Base-by-base conservation (phyloP, 306 rosid species). In the Delonix regia region DNA sequence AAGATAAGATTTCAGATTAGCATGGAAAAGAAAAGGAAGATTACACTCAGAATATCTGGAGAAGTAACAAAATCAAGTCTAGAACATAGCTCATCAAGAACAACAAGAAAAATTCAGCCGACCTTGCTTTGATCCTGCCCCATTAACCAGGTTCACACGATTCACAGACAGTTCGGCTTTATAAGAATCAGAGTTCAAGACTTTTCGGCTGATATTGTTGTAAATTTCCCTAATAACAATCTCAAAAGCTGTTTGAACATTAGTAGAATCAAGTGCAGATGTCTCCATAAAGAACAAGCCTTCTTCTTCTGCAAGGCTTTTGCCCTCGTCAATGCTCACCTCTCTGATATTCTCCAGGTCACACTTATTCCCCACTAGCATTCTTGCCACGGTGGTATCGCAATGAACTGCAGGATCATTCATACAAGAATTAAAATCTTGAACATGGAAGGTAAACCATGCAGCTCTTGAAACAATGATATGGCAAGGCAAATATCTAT, bases 271-370 rank as follows among this genome's bases (percentile, higher is more conserved):
- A 2, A 94, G 97, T 44, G 98, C 98, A 56, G 98, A 94, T 57
- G 98, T 94, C 83, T 94, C 98, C 93, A 92, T 92, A 67, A 94
- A 94, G 93, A 94, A 94, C 62, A 94, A 74, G 1, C 94, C 97
- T 77, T 94, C 88, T 69, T 81, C 94, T 83, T 94, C 98, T 15
- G 98, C 98, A 51, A 94, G 69, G 74, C 70, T 82, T 83, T 89
- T 94, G 41, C 94, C 97, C 3, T 92, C 98, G 76, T 92, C 97
- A 52, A 81, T 36, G 22, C 89, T 87, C 73, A 94, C 97, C 63
- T 81, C 98, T 83, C 98, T 92, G 30, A 94, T 81, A 77, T 90
- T 86, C 84, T 94, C 97, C 90, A 94, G 80, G 71, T 94, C 98
- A 73, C 98, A 89, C 79, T 94, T 94, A 38, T 94, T 94, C 62